A percentile compares a stretch with the other conserved stretches of the same genome.
phyloP scores from a whole-genome alignment of 495 filamentous ascomycete species.

The Podospora anserina region DNA sequence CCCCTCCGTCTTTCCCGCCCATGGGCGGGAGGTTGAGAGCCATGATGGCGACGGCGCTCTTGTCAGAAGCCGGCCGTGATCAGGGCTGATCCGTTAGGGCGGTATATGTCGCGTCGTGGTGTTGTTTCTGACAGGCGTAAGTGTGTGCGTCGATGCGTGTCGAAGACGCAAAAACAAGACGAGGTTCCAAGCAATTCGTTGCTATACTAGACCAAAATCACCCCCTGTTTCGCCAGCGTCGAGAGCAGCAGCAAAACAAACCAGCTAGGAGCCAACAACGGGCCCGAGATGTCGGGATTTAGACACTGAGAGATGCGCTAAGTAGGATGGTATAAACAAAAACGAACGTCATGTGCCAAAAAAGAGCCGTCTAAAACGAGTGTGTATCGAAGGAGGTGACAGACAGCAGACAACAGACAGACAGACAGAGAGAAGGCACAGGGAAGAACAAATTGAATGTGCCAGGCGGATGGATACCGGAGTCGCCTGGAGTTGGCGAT shows the following conservation, averaged over 20 bases:
- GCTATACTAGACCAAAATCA: not conserved
- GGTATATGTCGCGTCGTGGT: not conserved
- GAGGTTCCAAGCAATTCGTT: not conserved
- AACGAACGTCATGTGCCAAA: constrained; percentile 36
- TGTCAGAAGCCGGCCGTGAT: constrained; percentile 24
- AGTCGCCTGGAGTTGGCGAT: constrained; percentile 8
- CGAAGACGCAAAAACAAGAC: not conserved
- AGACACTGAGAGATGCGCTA: constrained; percentile 12
- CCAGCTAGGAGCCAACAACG: not conserved
- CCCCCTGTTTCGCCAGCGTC: constrained; percentile 6
- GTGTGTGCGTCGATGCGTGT: constrained; percentile 1
- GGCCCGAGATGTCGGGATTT: not conserved
- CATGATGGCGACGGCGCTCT: constrained; percentile 36
- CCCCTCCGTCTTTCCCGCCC: constrained; percentile 45
- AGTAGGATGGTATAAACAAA: constrained; percentile 17
- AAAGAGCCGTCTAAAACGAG: constrained; percentile 29
- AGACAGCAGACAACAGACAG: constrained; percentile 9
- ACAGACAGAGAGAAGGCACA: constrained; percentile 5
- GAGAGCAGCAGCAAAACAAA: not conserved
- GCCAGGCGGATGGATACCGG: constrained; percentile 2
- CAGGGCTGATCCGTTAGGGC: not conserved
- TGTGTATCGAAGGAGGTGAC: constrained; percentile 22
- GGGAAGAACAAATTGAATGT: constrained; percentile 10
- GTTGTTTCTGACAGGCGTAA: not conserved
- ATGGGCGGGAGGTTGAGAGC: constrained; percentile 44